Evolutionary conservation across 768 basidiomycete species (phyloP).

Genomic region (Mycena albidolilacea): DNA sequence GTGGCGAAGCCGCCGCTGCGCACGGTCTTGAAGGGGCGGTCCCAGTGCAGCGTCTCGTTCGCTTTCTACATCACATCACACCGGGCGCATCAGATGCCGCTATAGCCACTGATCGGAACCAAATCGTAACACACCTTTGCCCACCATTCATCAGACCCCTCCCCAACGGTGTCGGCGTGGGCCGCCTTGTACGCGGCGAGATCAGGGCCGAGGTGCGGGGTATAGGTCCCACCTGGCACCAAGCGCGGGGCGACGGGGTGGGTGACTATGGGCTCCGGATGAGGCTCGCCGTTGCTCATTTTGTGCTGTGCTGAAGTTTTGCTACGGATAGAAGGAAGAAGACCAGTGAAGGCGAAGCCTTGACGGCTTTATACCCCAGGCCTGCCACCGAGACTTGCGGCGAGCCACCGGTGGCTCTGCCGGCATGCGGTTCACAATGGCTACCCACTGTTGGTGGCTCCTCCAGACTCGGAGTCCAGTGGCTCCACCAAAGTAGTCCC

Average conservation of each 20-base stretch:
- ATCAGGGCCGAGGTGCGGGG: constrained; percentile 85
- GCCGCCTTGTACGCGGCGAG: constrained; percentile 78
- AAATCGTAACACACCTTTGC: constrained; percentile 66
- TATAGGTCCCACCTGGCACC: constrained; percentile 58
- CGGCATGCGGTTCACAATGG: too few relatives aligned
- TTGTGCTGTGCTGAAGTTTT: too few relatives aligned
- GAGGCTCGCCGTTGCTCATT: too few relatives aligned
- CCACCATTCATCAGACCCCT: constrained; percentile 91
- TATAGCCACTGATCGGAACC: background rate
- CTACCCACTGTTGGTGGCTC: too few relatives aligned
- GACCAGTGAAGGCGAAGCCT: too few relatives aligned
- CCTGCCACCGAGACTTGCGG: too few relatives aligned
- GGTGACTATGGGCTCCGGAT: constrained; percentile 42
- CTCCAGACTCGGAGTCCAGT: too few relatives aligned
- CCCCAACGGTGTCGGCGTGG: constrained; percentile 82
- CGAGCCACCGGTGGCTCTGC: too few relatives aligned
- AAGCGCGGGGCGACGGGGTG: constrained; percentile 88
- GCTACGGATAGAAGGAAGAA: too few relatives aligned
- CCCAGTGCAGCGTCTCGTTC: constrained; percentile 85
- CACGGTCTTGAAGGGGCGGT: constrained; percentile 91
- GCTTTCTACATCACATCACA: constrained; percentile 65
- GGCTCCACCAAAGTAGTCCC: too few relatives aligned
- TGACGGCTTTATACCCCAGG: too few relatives aligned
- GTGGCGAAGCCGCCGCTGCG: constrained; percentile 85
- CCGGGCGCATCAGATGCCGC: background rate